Evolutionary conservation across 1,284 basidiomycete species (phyloP).

Genomic region (Stygiomarasmius scandens): DNA sequence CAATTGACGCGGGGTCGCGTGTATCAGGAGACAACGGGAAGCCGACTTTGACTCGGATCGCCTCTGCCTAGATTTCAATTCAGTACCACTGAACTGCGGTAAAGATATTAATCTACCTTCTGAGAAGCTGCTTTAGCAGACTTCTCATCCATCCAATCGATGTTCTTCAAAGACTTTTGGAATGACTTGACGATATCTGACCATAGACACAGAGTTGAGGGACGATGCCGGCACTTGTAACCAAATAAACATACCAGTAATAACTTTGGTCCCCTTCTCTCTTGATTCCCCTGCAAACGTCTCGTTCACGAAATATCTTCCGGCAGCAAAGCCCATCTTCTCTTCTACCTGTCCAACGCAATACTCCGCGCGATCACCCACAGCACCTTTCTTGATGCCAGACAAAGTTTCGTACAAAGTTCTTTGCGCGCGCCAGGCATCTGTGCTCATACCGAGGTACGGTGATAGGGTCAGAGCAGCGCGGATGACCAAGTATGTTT

Average conservation of each 20-base stretch:
- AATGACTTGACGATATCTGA: conserved; percentile 84
- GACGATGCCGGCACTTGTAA: conserved; percentile 8
- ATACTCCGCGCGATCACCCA: conserved; percentile 81
- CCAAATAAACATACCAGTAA: conserved; percentile 57
- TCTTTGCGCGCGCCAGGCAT: conserved; percentile 75
- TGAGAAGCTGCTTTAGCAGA: conserved; percentile 83
- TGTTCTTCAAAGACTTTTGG: conserved; percentile 73
- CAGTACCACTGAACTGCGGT: not conserved
- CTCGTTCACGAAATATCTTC: conserved; percentile 84
- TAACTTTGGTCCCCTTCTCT: conserved; percentile 82
- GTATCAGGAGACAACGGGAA: conserved; percentile 90
- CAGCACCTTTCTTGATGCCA: conserved; percentile 87
- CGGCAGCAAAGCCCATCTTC: conserved; percentile 74
- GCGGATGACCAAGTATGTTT: conserved; percentile 84
- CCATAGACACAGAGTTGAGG: not conserved
- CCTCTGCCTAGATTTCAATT: conserved; percentile 57
- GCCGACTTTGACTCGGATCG: conserved; percentile 83
- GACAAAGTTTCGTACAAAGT: conserved; percentile 71
- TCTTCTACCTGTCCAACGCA: conserved; percentile 68
- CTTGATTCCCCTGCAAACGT: conserved; percentile 85
- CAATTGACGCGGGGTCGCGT: conserved; percentile 68
- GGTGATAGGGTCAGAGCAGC: conserved; percentile 68
- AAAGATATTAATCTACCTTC: conserved; percentile 60
- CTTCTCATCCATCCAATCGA: conserved; percentile 92
- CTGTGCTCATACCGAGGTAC: conserved; percentile 72